Evolutionary conservation across 345 rosid species (phyloP), one percentile per base, ranked within the genome.

Genomic region (Arabis alpina): DNA sequence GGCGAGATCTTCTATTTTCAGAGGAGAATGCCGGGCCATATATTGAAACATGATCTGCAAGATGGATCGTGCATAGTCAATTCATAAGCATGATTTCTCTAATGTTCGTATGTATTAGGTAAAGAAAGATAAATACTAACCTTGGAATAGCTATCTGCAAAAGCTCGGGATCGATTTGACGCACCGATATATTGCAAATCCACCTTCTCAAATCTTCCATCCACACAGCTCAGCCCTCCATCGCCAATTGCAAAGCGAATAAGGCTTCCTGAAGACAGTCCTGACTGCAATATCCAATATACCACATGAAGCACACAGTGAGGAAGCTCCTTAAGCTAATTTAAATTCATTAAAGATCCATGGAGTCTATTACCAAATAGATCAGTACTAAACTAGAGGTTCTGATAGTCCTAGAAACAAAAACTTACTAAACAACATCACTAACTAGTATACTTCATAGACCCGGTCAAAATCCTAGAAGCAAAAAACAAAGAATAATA

Each of bases 61-160:
- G 36, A 63, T 39, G 40, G 37, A 74, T 74, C n/a, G 13, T 27
- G 30, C 68, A 7, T 13, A 59, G 51, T 64, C 66, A 44, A 54
- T 34, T 27, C 61, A 49, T 8, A 34, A 69, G 54, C 19, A 63
- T 30, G 23, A 9, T 53, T 54, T 2, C 43, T 28, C 41, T 37
- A 41, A 25, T 51, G 24, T 57, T 34, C 12, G 16, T 25, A 16
- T 30, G 60, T 19, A 8, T 25, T 28, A 30, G 41, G 47, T 48
- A 61, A 34, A 47, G 23, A 6, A 51, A 23, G 47, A 34, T 50
- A 2, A 47, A 40, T 42, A 70, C 86, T 23, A 69, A 94, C 96
- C 99, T 94, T 94, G 54, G 99, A 94, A 81, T 84, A 91, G 78
- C 93, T 91, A 70, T 94, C 99, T 40, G 99, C 93, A 70, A 86